These are phyloP conservation scores for Platanthera zijinensis DNA, from an alignment of 106 monocot genomes.

Conservation along the genomic window DNA sequence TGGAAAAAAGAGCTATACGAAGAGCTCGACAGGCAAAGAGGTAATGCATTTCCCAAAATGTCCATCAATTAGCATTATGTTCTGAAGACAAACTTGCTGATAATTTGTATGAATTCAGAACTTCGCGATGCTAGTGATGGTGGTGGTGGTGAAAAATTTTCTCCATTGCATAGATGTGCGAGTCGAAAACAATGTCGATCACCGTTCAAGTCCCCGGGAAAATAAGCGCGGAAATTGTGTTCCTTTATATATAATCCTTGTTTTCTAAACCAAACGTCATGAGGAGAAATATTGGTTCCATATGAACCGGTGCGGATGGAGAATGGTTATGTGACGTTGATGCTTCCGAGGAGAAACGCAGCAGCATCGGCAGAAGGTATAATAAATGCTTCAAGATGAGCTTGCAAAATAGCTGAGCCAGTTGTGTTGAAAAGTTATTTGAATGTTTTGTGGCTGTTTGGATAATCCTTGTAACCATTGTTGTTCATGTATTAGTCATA, in stretches of 20 bases:
- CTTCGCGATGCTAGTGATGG: conserved; percentile 38
- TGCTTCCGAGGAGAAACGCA: background rate
- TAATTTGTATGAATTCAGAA: conserved; percentile 23
- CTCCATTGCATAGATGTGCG: conserved; percentile 37
- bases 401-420: background rate
- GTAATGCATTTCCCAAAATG: conserved; percentile 11
- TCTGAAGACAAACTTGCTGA: background rate
- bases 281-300: background rate
- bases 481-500: background rate
- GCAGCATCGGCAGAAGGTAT: background rate
- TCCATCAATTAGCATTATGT: background rate
- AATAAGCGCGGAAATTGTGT: conserved; percentile 5
- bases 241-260: background rate
- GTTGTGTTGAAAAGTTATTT: background rate
- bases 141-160: conserved; percentile 22
- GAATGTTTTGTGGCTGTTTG: background rate
- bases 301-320: background rate
- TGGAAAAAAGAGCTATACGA: conserved; percentile 86
- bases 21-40: conserved; percentile 75
- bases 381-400: background rate
- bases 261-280: background rate
- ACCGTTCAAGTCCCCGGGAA: conserved; percentile 27
- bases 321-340: background rate
- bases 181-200: conserved; percentile 35
- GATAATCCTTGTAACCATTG: background rate